phyloP scores from a whole-genome alignment of 257 asterid species.

The Lycium ferocissimum region DNA sequence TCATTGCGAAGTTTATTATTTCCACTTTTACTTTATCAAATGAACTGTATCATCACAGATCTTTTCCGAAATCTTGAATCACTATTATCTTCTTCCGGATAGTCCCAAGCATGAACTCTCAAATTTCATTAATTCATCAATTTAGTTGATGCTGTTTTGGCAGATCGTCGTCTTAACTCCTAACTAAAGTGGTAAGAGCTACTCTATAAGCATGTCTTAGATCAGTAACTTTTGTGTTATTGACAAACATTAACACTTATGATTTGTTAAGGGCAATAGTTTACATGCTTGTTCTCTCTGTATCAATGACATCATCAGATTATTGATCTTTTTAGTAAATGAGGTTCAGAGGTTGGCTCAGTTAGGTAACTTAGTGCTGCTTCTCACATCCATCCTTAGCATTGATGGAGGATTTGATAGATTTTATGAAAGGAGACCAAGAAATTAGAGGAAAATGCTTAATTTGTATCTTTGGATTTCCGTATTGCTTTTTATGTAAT shows the following conservation, averaged over 20 bases:
- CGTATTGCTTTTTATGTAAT: not conserved
- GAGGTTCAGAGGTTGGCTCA: not conserved
- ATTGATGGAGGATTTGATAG: not conserved
- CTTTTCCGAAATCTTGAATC: not conserved
- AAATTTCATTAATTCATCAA: not conserved
- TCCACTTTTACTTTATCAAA: not conserved
- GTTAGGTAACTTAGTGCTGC: not conserved
- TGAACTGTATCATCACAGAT: not conserved
- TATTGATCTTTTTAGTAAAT: not conserved
- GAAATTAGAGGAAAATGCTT: constrained; percentile 5
- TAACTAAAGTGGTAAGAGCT: not conserved
- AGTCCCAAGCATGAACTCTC: not conserved
- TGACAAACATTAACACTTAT: not conserved
- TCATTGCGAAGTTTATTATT: not conserved
- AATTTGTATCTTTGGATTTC: not conserved
- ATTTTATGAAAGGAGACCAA: not conserved
- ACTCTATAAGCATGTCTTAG: not conserved
- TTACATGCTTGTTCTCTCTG: not conserved
- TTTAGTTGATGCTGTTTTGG: not conserved
- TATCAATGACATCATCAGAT: not conserved
- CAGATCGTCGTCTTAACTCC: not conserved
- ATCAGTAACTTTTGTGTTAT: not conserved
- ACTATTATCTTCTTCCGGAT: not conserved
- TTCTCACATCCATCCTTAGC: not conserved
- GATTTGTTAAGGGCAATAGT: not conserved